Conservation (phyloP, 495 filamentous ascomycete genomes). For the Lepidopterella palustris region DNA sequence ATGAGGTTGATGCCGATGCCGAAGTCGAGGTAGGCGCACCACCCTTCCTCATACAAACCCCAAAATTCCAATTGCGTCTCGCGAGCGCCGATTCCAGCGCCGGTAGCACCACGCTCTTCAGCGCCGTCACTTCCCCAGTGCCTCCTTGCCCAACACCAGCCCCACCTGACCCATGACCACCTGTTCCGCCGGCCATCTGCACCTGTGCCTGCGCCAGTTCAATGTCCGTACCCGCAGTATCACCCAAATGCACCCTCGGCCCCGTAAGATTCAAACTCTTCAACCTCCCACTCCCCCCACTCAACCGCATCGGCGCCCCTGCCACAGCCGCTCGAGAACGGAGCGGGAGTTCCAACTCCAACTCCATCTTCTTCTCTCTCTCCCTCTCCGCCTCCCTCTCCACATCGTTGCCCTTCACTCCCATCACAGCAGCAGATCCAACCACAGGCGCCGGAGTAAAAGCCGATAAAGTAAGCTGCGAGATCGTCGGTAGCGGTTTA, state of each 20-base stretch:
- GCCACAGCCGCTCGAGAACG: too few species aligned
- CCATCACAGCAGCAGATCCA: neutral
- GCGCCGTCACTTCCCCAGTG: conserved; percentile 48
- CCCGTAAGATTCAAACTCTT: too few species aligned
- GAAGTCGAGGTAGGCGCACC: too few species aligned
- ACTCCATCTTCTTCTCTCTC: too few species aligned
- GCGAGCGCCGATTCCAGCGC: conserved; percentile 83
- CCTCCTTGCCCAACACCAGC: conserved; percentile 29
- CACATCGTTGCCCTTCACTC: too few species aligned
- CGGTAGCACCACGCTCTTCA: conserved; percentile 80
- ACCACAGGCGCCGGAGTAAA: conserved; percentile 9
- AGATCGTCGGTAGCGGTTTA: neutral
- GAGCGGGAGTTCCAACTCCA: too few species aligned
- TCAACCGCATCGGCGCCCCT: too few species aligned
- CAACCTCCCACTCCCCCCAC: too few species aligned
- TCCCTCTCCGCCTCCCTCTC: too few species aligned
- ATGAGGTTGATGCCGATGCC: conserved; percentile 2
- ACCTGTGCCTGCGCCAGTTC: neutral
- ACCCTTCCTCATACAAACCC: conserved; percentile 45
- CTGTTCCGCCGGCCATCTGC: conserved; percentile 21
- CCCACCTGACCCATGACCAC: too few species aligned
- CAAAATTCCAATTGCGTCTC: conserved; percentile 62
- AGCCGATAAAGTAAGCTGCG: conserved; percentile 21
- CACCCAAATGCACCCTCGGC: too few species aligned
- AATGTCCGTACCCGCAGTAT: too few species aligned